Evolutionary conservation across 306 rosid genomes (phyloP).

Genomic region (Herpetospermum pedunculosum): DNA sequence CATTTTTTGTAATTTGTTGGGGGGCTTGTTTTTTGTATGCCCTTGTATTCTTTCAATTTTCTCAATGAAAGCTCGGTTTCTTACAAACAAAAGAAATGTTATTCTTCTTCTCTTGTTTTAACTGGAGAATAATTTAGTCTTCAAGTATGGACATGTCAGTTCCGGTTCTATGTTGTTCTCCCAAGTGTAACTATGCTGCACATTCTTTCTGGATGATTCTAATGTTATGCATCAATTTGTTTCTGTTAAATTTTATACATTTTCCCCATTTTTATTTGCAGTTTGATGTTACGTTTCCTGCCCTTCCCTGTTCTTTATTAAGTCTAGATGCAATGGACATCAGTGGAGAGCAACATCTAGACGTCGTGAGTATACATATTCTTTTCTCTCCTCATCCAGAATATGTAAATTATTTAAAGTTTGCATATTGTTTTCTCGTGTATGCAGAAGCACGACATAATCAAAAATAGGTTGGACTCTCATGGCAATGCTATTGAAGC

Average conservation of each 20-base stretch:
- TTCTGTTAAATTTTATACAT: not conserved
- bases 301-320: constrained; percentile 85
- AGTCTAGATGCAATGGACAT: constrained; percentile 98
- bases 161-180: not conserved
- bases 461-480: constrained; percentile 81
- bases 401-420: not conserved
- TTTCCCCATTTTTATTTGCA: constrained; percentile 25
- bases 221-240: not conserved
- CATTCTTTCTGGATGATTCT: not conserved
- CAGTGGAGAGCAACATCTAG: constrained; percentile 97
- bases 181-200: not conserved
- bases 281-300: constrained; percentile 97
- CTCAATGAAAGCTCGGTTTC: too few species aligned
- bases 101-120: not conserved
- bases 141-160: not conserved
- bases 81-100: too few species aligned
- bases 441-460: constrained; percentile 76
- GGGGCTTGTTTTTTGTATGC: too few species aligned
- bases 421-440: not conserved
- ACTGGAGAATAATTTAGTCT: not conserved
- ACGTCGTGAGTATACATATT: constrained; percentile 50
- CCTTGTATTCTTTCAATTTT: too few species aligned
- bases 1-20: too few species aligned
- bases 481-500: constrained; percentile 85
- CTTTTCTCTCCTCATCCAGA: not conserved